Evolutionary conservation across 1,284 basidiomycete species (phyloP).

Genomic region (Ceratobasidium sp.): DNA sequence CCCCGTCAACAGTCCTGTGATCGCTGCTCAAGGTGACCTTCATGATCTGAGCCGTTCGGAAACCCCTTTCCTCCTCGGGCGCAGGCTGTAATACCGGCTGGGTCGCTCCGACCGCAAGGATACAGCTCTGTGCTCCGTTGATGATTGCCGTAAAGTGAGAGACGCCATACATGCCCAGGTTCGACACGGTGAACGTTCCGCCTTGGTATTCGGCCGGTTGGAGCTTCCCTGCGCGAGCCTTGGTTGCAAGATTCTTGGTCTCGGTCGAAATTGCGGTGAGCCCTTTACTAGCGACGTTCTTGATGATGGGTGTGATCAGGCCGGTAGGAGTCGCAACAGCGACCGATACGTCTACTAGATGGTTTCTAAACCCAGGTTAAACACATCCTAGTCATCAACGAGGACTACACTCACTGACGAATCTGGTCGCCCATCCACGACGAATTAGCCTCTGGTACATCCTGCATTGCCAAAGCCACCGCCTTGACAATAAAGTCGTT

Average conservation of each 20-base stretch:
- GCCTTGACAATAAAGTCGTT: constrained; percentile 99
- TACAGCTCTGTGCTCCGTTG: constrained; percentile 98
- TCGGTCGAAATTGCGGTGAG: constrained; percentile 92
- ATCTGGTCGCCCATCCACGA: constrained; percentile 98
- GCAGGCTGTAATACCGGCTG: constrained; percentile 87
- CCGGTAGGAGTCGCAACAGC: constrained; percentile 97
- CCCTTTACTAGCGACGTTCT: constrained; percentile 92
- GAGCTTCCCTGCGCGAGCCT: constrained; percentile 96
- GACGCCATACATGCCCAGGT: constrained; percentile 98
- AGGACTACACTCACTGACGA: constrained; percentile 76
- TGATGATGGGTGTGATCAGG: constrained; percentile 97
- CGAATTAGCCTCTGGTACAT: constrained; percentile 98
- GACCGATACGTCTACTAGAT: constrained; percentile 96
- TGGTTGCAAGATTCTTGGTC: constrained; percentile 92
- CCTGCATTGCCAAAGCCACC: constrained; percentile 87
- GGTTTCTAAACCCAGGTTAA: constrained; percentile 71
- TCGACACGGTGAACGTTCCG: constrained; percentile 98
- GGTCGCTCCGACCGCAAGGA: constrained; percentile 95
- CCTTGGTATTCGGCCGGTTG: constrained; percentile 98
- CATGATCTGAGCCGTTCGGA: constrained; percentile 93
- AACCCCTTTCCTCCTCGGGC: constrained; percentile 90
- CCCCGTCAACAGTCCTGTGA: constrained; percentile 95
- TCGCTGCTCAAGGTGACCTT: constrained; percentile 96
- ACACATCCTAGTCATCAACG: neutral
- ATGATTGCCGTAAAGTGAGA: constrained; percentile 99